These are phyloP conservation scores for Bassia scoparia DNA, from an alignment of 148 eudicot genomes.

Conservation along the genomic window DNA sequence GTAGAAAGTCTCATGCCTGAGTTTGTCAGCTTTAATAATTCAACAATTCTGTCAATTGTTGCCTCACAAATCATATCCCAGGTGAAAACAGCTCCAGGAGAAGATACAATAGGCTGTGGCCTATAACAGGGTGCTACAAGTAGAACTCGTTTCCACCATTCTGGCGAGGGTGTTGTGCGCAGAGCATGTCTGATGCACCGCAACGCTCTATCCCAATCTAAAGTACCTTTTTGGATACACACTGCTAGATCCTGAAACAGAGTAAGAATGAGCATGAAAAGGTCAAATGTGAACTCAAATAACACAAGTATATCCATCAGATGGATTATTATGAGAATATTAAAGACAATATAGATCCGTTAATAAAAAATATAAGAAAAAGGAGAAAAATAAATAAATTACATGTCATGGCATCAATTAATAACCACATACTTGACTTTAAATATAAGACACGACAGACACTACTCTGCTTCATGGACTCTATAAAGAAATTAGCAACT, in stretches of 20 bases:
- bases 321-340: neutral
- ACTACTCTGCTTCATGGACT: neutral
- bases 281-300: neutral
- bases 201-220: slow-evolving; percentile 98
- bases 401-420: neutral
- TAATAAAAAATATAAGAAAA: neutral
- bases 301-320: neutral
- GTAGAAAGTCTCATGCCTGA: slow-evolving; percentile 49
- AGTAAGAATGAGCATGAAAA: neutral
- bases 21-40: slow-evolving; percentile 84
- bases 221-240: slow-evolving; percentile 83
- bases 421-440: neutral
- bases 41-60: slow-evolving; percentile 81
- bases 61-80: slow-evolving; percentile 97
- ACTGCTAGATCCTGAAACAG: slow-evolving; percentile 72
- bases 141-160: slow-evolving; percentile 98
- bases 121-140: slow-evolving; percentile 80
- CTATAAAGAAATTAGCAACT: neutral
- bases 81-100: slow-evolving; percentile 94
- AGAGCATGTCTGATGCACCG: slow-evolving; percentile 92
- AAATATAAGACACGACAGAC: neutral
- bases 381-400: neutral
- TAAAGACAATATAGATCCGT: neutral
- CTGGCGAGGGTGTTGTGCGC: slow-evolving; percentile 90
- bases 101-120: slow-evolving; percentile 47